Base-by-base conservation (phyloP, 192 early-diverging fungal genomes). In the Hyaloraphidium curvatum region DNA sequence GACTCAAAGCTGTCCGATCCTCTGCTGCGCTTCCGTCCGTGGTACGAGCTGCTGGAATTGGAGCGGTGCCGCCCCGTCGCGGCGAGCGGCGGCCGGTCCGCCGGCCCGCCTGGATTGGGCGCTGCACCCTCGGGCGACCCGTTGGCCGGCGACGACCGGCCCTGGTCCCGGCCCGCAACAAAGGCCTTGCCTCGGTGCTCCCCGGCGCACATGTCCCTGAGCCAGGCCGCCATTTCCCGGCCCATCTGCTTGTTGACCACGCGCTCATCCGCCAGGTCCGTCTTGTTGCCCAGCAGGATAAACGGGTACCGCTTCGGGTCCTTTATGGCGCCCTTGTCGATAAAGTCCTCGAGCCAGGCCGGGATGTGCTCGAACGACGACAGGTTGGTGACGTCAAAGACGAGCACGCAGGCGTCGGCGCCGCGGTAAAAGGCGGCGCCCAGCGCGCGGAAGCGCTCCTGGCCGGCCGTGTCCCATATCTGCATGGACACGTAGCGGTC, bases 371-470 rank as follows among this genome's bases (percentile, higher is more conserved):
- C 57, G 55, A 83, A 83, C 40, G 77, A 79, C 31, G 79, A 70
- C 52, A 79, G 72, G 62, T 67, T 79, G 25, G 81, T 81, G 30
- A 83, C 74, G 58, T 83, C 81, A 53, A 81, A 83, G 41, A 83
- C 81, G 17, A 83, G 59, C 35, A 83, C 68, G 11, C 77, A 78
- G 11, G 81, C 81, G 31, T 80, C 73, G 33, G 81, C 78, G 0
- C 81, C 81, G 40, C 81, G 75, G 52, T 83, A 83, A 54, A 81
- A 83, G 71, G 79, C 75, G 50, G 76, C 75, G n/a, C 79, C 73
- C 78, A 82, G 80, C 40, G 81, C 75, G 40, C 81, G 68, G 66
- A 83, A 83, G 25, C 81, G 71, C 62, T 81, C 81, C 55, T 79
- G 74, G n/a, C 77, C 77, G 23, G 77, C 74, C 23, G 74, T 79